Base-by-base conservation (phyloP, 1,139 yeast genomes). In the Torulaspora pretoriensis region DNA sequence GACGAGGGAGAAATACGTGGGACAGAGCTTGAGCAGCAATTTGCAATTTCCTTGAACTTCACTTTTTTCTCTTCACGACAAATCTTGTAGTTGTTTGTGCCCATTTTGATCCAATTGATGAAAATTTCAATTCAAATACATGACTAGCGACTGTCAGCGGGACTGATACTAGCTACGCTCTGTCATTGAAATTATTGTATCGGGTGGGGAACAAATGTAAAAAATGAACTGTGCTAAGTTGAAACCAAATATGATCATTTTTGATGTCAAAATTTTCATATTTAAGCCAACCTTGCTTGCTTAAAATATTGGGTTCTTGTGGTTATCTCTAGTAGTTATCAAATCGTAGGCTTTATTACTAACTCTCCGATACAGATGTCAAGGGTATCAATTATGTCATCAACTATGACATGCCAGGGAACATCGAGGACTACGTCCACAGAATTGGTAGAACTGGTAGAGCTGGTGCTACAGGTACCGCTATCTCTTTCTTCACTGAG, bases 401-500 rank as follows among this genome's bases (percentile, higher is more conserved):
- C 66, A 92, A 92, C 81, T 89, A 78, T 65, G 98, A 92, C 69
- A 90, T 90, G 89, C 97, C 98, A 63, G 89, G 89, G 71, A 92
- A 90, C 73, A 86, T 89, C 66, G 98, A 92, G 74, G 97, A 92
- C 73, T 92, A 92, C 69, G 97, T 92, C 50, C 73, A 69, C 50
- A 66, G 73, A 64, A 69, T 69, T 47, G 97, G 97, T 68, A 88
- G 98, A 82, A 90, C 97, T 53, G 98, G 98, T 68, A 88, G 98
- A 80, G 98, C 97, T 56, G 97, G 97, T 69, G 81, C 88, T 54
- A 75, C 77, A 52, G 98, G 98, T 76, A 89, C 95, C 53, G 97
- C 98, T 49, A 81, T 90, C 56, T 89, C 98, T 8, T 80, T 92
- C 70, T 92, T 92, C 78, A 89, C 97, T 47, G 86, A 82, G 55